phyloP scores from a whole-genome alignment of 345 rosid species.

The Rhizophora mangle region DNA sequence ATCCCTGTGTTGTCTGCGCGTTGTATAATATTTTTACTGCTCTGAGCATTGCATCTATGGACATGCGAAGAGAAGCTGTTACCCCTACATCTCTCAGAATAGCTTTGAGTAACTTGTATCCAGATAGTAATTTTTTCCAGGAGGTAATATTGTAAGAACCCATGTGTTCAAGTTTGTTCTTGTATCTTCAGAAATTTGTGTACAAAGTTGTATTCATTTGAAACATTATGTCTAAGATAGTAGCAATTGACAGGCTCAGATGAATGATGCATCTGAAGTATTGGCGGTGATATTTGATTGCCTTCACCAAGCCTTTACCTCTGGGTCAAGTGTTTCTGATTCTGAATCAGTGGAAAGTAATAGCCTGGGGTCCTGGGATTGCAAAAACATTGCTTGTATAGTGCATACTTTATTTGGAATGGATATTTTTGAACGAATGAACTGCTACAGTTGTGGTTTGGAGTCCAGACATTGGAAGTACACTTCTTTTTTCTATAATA shows the following conservation, averaged over 20 bases:
- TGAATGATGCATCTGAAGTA: conserved; percentile 99
- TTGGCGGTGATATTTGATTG: conserved; percentile 80
- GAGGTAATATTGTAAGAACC: conserved; percentile 51
- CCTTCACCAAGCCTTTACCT: conserved; percentile 83
- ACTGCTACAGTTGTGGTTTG: conserved; percentile 73
- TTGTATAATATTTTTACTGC: conserved; percentile 69
- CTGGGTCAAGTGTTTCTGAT: conserved; percentile 51
- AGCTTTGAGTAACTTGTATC: conserved; percentile 87
- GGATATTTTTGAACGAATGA: conserved; percentile 76
- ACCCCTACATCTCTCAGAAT: conserved; percentile 84
- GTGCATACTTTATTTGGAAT: conserved; percentile 92
- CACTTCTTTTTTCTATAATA: conserved; percentile 88
- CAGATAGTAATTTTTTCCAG: conserved; percentile 87
- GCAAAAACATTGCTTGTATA: conserved; percentile 60
- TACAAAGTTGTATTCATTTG: neutral
- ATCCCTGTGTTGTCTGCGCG: conserved; percentile 93
- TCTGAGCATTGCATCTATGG: conserved; percentile 53
- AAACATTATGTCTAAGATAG: conserved; percentile 15
- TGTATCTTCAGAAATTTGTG: conserved; percentile 1
- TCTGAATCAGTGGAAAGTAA: conserved; percentile 59
- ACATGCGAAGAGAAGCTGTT: conserved; percentile 61
- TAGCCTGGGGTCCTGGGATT: conserved; percentile 72
- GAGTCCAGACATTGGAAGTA: conserved; percentile 88
- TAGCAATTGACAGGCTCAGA: conserved; percentile 69
- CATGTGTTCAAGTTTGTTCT: conserved; percentile 13